phyloP scores from a whole-genome alignment of 1,284 basidiomycete genomes.

The Rhodofomes roseus region DNA sequence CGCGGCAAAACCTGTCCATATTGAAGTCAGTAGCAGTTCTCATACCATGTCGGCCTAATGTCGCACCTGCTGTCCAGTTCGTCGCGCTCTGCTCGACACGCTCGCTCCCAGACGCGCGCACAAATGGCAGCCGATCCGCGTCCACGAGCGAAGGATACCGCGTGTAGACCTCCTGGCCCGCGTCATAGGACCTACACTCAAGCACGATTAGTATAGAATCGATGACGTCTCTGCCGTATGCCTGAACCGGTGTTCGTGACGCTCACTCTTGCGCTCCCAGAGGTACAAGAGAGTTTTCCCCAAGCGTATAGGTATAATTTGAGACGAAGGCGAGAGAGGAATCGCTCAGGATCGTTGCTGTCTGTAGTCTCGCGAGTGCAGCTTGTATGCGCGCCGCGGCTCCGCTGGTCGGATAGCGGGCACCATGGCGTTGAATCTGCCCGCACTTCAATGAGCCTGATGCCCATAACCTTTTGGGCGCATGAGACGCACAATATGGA shows the following conservation, averaged over 20 bases:
- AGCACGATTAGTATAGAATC: not conserved
- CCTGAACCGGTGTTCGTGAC: not conserved
- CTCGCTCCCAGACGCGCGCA: slow-evolving; percentile 57
- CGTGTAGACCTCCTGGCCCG: slow-evolving; percentile 44
- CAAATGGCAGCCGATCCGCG: slow-evolving; percentile 51
- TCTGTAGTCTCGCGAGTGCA: slow-evolving; percentile 50
- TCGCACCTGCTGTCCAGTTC: slow-evolving; percentile 70
- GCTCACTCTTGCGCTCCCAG: slow-evolving; percentile 71
- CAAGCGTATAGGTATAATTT: slow-evolving; percentile 59
- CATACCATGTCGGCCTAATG: not conserved
- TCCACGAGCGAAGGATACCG: slow-evolving; percentile 52
- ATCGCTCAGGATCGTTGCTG: slow-evolving; percentile 40
- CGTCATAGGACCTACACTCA: slow-evolving; percentile 41
- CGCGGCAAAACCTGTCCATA: slow-evolving; percentile 45
- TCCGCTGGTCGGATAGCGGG: slow-evolving; percentile 68
- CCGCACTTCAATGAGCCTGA: not conserved
- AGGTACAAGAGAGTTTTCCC: slow-evolving; percentile 55
- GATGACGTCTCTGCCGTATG: not conserved
- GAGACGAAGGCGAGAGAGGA: slow-evolving; percentile 56
- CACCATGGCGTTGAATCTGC: slow-evolving; percentile 84
- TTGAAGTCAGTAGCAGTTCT: not conserved
- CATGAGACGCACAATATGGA: slow-evolving; percentile 49
- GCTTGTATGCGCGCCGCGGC: slow-evolving; percentile 42
- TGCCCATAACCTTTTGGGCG: not conserved
- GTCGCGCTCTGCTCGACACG: slow-evolving; percentile 66